phyloP scores from a whole-genome alignment of 31 red algal genomes.

The Porphyra umbilicalis region DNA sequence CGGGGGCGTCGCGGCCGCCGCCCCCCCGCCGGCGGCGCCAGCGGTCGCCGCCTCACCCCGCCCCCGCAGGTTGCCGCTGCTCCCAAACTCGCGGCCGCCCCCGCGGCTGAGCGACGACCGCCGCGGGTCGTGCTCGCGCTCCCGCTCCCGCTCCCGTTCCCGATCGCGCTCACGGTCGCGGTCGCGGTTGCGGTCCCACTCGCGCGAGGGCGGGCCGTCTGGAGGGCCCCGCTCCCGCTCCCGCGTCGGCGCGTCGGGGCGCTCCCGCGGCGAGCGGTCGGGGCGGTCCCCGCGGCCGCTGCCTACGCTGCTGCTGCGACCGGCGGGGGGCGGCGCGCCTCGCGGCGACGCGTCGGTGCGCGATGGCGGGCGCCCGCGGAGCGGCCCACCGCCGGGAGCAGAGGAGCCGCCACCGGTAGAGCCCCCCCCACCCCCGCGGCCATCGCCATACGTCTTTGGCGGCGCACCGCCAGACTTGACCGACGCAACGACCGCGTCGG shows the following conservation, averaged over 20 bases:
- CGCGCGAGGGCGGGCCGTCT: too few relatives aligned
- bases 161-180: too few relatives aligned
- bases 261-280: not conserved
- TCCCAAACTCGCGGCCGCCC: not conserved
- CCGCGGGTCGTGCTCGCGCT: not conserved
- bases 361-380: too few relatives aligned
- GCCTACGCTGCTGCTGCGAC: not conserved
- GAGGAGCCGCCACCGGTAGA: not conserved
- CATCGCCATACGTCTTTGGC: not conserved
- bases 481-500: not conserved
- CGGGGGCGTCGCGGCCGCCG: not conserved
- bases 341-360: too few relatives aligned
- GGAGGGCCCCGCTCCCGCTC: not conserved
- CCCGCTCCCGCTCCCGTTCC: too few relatives aligned
- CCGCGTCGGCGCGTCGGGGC: not conserved
- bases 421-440: not conserved
- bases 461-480: not conserved
- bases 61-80: not conserved
- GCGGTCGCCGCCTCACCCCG: not conserved
- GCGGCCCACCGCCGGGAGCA: too few relatives aligned
- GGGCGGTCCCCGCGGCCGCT: not conserved
- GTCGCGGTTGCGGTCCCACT: too few relatives aligned
- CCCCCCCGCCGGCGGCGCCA: too few relatives aligned
- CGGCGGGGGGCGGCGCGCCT: too few relatives aligned
- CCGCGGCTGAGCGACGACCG: not conserved